phyloP scores from a whole-genome alignment of 345 rosid genomes.

The Sapria himalayana region DNA sequence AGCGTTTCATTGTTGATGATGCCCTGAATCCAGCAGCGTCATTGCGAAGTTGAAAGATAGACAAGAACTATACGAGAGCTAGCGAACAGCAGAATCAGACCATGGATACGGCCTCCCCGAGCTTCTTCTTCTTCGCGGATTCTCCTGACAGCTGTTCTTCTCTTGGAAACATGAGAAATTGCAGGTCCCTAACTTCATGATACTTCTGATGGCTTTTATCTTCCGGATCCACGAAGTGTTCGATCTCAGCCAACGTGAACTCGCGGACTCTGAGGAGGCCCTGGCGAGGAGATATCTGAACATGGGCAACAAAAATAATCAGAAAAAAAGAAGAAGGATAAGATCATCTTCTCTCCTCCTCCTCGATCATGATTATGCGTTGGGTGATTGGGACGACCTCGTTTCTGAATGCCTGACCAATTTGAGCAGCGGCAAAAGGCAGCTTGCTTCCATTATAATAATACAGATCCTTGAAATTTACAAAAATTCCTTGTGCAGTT shows the following conservation, averaged over 20 bases:
- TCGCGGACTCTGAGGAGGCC: conserved; percentile 91
- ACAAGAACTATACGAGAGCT: not conserved
- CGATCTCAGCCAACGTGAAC: conserved; percentile 88
- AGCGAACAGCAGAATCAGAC: conserved; percentile 10
- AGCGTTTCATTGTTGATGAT: conserved; percentile 86
- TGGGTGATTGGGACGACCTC: too few species aligned
- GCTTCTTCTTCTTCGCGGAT: conserved; percentile 34
- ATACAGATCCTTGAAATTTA: conserved; percentile 71
- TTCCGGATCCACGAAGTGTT: conserved; percentile 94
- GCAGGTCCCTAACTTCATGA: conserved; percentile 37
- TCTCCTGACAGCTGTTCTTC: conserved; percentile 74
- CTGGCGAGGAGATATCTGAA: conserved; percentile 93
- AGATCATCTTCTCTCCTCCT: not conserved
- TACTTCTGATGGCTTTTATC: conserved; percentile 82
- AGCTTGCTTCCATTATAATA: conserved; percentile 82
- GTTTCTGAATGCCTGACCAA: conserved; percentile 93
- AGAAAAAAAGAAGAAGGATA: too few species aligned
- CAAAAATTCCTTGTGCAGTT: conserved; percentile 96
- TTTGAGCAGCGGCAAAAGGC: conserved; percentile 96
- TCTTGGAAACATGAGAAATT: conserved; percentile 83
- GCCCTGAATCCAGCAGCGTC: conserved; percentile 25
- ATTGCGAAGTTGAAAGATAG: not conserved
- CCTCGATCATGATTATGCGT: too few species aligned
- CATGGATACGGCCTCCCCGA: conserved; percentile 72
- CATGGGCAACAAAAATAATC: not conserved